Evolutionary conservation across 768 basidiomycete genomes (phyloP), one percentile per base, ranked within the genome.

Genomic region (Dendrothele bispora): DNA sequence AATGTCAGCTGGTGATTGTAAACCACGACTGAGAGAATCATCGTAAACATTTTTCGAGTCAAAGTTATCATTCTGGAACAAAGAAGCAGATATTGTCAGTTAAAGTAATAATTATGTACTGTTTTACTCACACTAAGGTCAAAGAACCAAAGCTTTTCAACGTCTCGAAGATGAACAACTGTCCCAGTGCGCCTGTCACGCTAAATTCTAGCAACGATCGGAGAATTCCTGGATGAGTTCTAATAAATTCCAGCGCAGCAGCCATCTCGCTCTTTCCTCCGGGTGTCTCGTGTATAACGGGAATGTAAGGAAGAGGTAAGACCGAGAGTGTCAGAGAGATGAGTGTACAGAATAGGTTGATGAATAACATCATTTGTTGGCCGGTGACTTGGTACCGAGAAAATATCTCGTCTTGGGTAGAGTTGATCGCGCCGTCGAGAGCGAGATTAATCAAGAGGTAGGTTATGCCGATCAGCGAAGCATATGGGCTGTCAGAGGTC

Each of bases 341-440:
- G 29, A 85, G 51, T 3, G 93, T 90, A 68, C 88, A 86, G 71
- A 95, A 86, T 22, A 88, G 56, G 62, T 94, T 95, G 68, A 99
- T 95, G 83, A 84, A 95, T 64, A 98, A 86, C 97, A 99, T 98
- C 95, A 99, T 98, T 62, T 99, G 97, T 66, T 97, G 94, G 7
- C 97, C 97, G 3, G 73, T 72, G 4, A 81, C 72, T 17, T 80
- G 80, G 69, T 88, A 83, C 11, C 77, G 73, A 21, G 83, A 73
- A 68, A 99, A 98, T 49, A 99, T 87, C 68, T 98, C 91, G 65
- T 99, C 97, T 65, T 99, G 97, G 2, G 95, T 95, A 10, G 91
- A 91, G 71, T 98, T 98, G 50, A 86, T 87, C 24, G 90, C 84
- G 18, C 97, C 97, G 64, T 99, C 97, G 43, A 99, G 77, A 25